Base-by-base conservation (phyloP, 164 flowering plant genomes). In the Dillenia suffruticosa region DNA sequence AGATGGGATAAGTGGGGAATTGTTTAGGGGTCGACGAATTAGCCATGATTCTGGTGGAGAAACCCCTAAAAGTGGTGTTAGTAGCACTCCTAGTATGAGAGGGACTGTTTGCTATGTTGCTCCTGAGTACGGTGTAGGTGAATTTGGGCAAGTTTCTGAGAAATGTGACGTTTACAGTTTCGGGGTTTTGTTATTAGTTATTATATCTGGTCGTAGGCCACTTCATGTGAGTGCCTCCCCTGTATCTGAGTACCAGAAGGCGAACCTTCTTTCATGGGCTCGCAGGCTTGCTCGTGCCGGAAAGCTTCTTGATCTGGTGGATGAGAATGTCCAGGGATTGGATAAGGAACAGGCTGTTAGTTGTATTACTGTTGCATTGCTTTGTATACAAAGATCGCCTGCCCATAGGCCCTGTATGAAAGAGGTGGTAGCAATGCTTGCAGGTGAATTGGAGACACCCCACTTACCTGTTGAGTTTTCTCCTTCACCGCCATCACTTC, bases 51-150 rank as follows among this genome's bases (percentile, higher is more conserved):
- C 69, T 12, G 75, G 81, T 46, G 82, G 85, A 12, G 96, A 90
- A 14, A 77, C 83, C 14, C 88, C 89, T 11, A 90, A 87, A 68
- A 90, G 98, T 69, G 91, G 97, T 10, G 89, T 89, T 46, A 88
- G 97, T 64, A 95, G 97, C 61, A 95, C 97, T 0, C 97, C 97
- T 0, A 95, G 99, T 58, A 95, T 95, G 97, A 82, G 97, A 71
- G 97, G 99, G 44, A 95, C 99, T 2, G 92, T 94, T 14, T 94
- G 99, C 69, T 91, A 92, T 59, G 80, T 88, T 56, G 97, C 99
- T 44, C 99, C 97, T 1, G 99, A 94, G 57, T 89, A 82, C 62
- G 86, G 94, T 19, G 90, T 92, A 12, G 95, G 91, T 0, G 92
- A 19, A 19, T 19, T 19, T 19, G 22, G 93, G 3, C 69, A 68